phyloP scores from a whole-genome alignment of 768 basidiomycete genomes.

The Chalciporus pseudorubinellus region DNA sequence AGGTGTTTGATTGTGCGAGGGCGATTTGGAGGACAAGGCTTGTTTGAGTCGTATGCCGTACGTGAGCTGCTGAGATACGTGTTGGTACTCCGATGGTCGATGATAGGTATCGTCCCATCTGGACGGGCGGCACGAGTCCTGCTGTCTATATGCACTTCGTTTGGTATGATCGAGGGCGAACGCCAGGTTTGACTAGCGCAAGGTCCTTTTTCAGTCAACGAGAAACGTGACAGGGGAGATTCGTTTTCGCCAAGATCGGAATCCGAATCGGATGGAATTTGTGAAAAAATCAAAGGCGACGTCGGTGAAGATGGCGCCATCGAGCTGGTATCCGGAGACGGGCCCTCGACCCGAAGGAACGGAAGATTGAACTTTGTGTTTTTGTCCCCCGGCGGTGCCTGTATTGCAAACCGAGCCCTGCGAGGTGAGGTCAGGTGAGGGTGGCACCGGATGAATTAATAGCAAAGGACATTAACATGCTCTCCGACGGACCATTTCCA shows the following conservation, averaged over 20 bases:
- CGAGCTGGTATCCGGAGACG: constrained; percentile 9
- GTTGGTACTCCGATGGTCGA: neutral
- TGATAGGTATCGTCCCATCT: neutral
- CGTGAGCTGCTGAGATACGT: neutral
- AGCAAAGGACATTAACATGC: constrained; percentile 13
- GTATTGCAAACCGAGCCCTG: constrained; percentile 2
- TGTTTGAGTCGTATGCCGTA: neutral
- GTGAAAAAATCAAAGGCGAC: constrained; percentile 1
- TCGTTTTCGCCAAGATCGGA: constrained; percentile 1
- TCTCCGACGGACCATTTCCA: constrained; percentile 8
- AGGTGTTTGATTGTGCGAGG: neutral
- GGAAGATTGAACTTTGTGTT: constrained; percentile 18
- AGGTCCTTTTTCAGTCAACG: neutral
- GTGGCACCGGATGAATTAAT: constrained; percentile 8
- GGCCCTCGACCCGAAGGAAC: constrained; percentile 18
- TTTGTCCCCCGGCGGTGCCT: constrained; percentile 10
- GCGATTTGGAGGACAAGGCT: neutral
- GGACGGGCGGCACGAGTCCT: neutral
- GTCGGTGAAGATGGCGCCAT: constrained; percentile 2
- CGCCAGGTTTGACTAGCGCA: neutral
- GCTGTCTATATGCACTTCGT: neutral
- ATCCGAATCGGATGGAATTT: neutral
- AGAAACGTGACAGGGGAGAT: neutral
- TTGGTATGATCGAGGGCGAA: neutral
- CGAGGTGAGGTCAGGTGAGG: constrained; percentile 6